These are phyloP conservation scores for Candida sp. DNA, from an alignment of 1,139 yeast species.

Conservation along the genomic window DNA sequence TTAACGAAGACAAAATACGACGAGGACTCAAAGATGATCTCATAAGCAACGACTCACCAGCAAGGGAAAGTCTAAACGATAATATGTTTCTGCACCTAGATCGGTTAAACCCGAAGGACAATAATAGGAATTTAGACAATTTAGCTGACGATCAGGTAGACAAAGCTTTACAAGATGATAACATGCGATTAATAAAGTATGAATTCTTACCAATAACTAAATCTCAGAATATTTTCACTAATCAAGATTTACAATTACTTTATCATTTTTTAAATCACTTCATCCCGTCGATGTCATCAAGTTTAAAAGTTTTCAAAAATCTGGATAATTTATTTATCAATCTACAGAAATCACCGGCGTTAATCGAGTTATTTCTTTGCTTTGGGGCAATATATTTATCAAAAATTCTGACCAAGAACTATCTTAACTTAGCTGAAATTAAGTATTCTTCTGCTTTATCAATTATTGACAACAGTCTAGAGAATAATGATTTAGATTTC, in stretches of 20 bases:
- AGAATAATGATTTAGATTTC: slow-evolving; percentile 4
- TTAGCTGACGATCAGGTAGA: neutral
- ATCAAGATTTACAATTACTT: slow-evolving; percentile 7
- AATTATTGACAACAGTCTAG: slow-evolving; percentile 4
- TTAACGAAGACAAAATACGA: neutral
- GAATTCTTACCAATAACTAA: neutral
- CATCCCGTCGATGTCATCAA: slow-evolving; percentile 7
- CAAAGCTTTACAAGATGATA: neutral
- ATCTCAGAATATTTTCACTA: neutral
- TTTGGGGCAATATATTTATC: slow-evolving; percentile 9
- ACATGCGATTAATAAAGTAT: neutral
- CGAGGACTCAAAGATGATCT: neutral
- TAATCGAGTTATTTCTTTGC: slow-evolving; percentile 7
- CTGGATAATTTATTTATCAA: slow-evolving; percentile 6
- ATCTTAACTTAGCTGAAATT: slow-evolving; percentile 4
- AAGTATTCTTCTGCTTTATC: slow-evolving; percentile 6
- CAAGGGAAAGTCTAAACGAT: neutral
- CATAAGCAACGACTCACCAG: neutral
- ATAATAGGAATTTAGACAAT: too few relatives aligned
- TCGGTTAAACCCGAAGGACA: too few relatives aligned
- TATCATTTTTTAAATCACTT: slow-evolving; percentile 6
- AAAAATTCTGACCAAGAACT: neutral
- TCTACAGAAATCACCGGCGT: slow-evolving; percentile 5
- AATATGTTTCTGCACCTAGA: neutral
- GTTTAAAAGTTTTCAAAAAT: slow-evolving; percentile 5